A percentile compares a stretch with the other conserved stretches of the same genome.
phyloP scores from a whole-genome alignment of 495 filamentous ascomycete genomes.

The Xylaria curta region DNA sequence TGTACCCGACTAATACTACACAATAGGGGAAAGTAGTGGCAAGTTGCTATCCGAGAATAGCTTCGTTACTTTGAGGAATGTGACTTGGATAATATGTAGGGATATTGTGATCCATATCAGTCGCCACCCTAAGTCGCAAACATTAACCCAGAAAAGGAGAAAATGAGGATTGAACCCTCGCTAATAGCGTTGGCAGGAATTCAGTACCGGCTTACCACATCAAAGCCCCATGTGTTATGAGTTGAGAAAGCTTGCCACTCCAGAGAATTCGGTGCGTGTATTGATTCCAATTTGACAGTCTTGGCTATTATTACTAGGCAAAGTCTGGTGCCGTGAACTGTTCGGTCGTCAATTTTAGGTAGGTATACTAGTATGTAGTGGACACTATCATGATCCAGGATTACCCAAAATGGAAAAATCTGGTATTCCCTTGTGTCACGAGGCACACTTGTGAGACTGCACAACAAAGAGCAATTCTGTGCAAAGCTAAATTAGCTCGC shows the following conservation, averaged over 20 bases:
- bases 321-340: neutral
- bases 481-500: too few species aligned
- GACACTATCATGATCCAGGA: too few species aligned
- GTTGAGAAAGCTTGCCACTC: neutral
- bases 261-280: neutral
- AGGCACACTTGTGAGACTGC: too few species aligned
- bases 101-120: neutral
- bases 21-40: neutral
- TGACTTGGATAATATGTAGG: neutral
- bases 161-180: neutral
- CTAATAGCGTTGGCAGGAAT: neutral
- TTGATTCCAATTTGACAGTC: neutral
- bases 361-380: too few species aligned
- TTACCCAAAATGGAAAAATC: too few species aligned
- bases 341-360: too few species aligned
- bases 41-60: neutral
- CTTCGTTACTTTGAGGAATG: neutral
- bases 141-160: neutral
- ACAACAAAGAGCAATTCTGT: too few species aligned
- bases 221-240: neutral
- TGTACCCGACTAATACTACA: neutral
- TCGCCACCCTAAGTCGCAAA: neutral
- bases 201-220: neutral
- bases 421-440: too few species aligned
- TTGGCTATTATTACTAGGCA: neutral